Base-by-base conservation (phyloP, 1,284 basidiomycete species). In the Tilletiopsis washingtonensis region DNA sequence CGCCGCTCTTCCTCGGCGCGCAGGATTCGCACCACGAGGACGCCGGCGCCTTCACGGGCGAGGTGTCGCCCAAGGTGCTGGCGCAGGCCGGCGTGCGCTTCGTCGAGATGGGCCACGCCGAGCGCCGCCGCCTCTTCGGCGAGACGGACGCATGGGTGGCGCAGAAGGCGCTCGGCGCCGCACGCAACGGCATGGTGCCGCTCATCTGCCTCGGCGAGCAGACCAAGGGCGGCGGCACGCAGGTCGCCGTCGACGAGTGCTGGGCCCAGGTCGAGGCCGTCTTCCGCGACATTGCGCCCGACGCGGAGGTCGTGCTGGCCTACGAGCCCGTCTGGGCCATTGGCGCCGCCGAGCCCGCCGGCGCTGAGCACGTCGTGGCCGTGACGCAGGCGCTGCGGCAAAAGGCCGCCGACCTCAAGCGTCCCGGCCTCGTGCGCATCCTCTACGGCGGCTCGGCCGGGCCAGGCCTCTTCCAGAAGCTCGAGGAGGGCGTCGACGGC, bases 241-340 rank as follows among this genome's bases (percentile, higher is more conserved):
- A 57, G 36, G 37, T 51, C 3, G 67, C 65, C 15, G 52, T 61
- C 0, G 55, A 61, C 1, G 64, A 68, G 36, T 66, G 63, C 34
- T 69, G 65, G 66, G n/a, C 43, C 1, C 67, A 69, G 49, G 56
- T 68, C 39, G 26, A 43, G 6, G 56, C 49, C 9, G 67, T 64
- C 5, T 47, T 69, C 39, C 51, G 52, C 15, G 45, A 43, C 1
- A 17, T 53, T 32, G 26, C 27, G 24, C 23, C 49, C 17, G n/a
- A 43, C 7, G 45, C 44, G 1, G 53, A 64, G 29, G 56, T 69
- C 2, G 56, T 69, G 1, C 38, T 69, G 34, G 67, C 67, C 1
- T 69, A 68, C 47, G 67, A 69, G 46, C 67, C 67, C 0, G 67
- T 69, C 11, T 69, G 67, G 67, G 67, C 67, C 3, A 69, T 69